These are phyloP conservation scores for Lathyrus tuberosus DNA, from an alignment of 306 rosid genomes.

Conservation along the genomic window DNA sequence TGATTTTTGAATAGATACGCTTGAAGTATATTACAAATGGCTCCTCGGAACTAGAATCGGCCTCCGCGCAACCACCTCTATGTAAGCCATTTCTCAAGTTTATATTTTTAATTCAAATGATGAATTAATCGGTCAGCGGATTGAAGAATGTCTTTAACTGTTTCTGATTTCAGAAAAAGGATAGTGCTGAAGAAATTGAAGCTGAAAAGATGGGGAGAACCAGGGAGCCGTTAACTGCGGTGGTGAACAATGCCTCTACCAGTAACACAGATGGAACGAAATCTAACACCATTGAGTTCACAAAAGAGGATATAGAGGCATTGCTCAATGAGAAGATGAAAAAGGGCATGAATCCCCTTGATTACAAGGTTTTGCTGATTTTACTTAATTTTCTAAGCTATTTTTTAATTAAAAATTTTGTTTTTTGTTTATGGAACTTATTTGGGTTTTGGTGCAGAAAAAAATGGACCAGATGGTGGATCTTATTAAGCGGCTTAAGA, in stretches of 20 bases:
- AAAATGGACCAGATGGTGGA: conserved; percentile 23
- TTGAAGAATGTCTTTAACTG: background rate
- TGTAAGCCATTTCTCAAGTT: conserved; percentile 41
- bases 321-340: conserved; percentile 41
- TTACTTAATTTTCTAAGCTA: background rate
- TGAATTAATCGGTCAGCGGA: background rate
- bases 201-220: conserved; percentile 55
- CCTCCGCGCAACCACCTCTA: conserved; percentile 75
- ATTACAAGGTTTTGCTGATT: background rate
- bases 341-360: background rate
- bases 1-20: background rate
- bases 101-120: background rate
- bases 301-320: conserved; percentile 69
- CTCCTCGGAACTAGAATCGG: conserved; percentile 79
- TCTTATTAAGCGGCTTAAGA: conserved; percentile 20
- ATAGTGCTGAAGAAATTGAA: conserved; percentile 58
- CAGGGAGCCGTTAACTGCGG: conserved; percentile 51
- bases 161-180: conserved; percentile 60
- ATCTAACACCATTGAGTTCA: conserved; percentile 54
- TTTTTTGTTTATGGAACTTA: background rate
- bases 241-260: conserved; percentile 37
- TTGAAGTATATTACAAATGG: conserved; percentile 44
- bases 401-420: background rate
- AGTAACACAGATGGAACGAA: conserved; percentile 52
- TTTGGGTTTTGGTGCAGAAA: conserved; percentile 14